Evolutionary conservation across 768 basidiomycete species (phyloP).

Genomic region (Rhodosporidiobolus odoratus): DNA sequence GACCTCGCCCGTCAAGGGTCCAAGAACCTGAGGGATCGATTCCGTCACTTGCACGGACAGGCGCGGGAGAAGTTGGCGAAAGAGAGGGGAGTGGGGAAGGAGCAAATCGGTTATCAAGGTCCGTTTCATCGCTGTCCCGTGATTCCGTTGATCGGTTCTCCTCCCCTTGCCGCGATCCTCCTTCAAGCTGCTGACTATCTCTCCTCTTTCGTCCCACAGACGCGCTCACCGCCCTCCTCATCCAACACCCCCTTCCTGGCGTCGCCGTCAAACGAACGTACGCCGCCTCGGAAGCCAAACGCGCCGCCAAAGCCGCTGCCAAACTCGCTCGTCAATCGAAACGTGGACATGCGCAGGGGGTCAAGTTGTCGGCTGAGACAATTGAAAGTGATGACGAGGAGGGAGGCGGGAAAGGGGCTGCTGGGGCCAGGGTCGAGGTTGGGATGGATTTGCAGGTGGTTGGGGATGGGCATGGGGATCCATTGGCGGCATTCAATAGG

Average conservation of each 20-base stretch:
- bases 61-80: neutral
- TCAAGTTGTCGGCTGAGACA: neutral
- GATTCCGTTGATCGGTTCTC: neutral
- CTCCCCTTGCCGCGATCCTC: neutral
- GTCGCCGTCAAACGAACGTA: neutral
- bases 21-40: conserved; percentile 30
- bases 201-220: neutral
- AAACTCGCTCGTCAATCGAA: neutral
- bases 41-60: neutral
- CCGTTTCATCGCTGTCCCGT: neutral
- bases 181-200: no score
- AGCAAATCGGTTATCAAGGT: neutral
- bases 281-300: neutral
- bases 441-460: neutral
- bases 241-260: neutral
- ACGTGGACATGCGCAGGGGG: neutral
- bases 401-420: neutral
- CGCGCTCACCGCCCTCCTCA: neutral
- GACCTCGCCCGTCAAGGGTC: conserved; percentile 14
- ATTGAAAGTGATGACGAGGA: neutral
- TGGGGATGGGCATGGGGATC: neutral
- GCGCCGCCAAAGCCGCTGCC: neutral
- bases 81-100: neutral
- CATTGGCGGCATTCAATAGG: neutral
- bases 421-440: neutral